Evolutionary conservation across 106 monocot genomes (phyloP), one percentile per base, ranked within the genome.

Genomic region (Acanthochlamys bracteata): DNA sequence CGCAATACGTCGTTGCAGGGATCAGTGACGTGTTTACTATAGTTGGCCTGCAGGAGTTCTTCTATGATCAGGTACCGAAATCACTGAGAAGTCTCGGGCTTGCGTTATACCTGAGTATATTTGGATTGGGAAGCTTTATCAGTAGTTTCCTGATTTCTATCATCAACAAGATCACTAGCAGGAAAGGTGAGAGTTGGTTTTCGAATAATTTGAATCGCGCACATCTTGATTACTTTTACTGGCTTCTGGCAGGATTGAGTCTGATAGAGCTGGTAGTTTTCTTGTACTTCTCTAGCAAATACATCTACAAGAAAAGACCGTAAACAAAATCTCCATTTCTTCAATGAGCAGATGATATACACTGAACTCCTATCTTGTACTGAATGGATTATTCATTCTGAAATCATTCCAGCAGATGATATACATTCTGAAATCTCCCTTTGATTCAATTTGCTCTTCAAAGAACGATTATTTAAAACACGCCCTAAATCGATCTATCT

Each of bases 181-280:
- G 21, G 13, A 25, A 45, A 0, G 83, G 74, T 1, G 66, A 74
- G 19, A 78, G 78, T 57, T 82, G 82, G 82, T 82, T 82, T 52
- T 55, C 66, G 4, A 42, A 79, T 25, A 76, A 79, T 47, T 52
- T 84, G 2, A 84, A 79, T 65, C 67, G 63, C 7, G 79, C 27
- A 0, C 78, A 79, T 51, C 69, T 84, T 7, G 72, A 84, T 67
- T 79, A 79, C 75, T 84, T 84, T 66, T 84, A 84, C 55, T 79
- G 78, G 83, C 75, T 84, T 25, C 63, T 84, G 3, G 68, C 75
- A 7, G 83, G 71, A 10, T 60, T 84, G 41, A 69, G 83, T 41
- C 39, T 39, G 7, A 9, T 63, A 17, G 55, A 73, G 49, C 21
- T 79, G 24, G 12, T 69, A 13, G 1, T 76, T 25, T 79, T 61